phyloP scores from a whole-genome alignment of 2,329 filamentous ascomycete species.

The Escovopsis sp. region DNA sequence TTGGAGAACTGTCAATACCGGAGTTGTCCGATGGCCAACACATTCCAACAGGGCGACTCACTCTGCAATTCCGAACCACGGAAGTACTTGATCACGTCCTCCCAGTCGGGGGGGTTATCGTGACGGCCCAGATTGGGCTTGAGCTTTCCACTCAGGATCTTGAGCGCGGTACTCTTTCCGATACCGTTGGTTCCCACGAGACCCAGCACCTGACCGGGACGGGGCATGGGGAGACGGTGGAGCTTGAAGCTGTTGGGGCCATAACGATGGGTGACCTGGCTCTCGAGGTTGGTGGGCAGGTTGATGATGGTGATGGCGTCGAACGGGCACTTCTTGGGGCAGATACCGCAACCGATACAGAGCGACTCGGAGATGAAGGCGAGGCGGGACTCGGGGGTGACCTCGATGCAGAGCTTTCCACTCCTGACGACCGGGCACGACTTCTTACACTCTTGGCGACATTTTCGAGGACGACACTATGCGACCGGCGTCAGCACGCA shows the following conservation, averaged over 20 bases:
- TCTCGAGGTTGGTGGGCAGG: slow-evolving; percentile 96
- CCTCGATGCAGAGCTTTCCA: slow-evolving; percentile 96
- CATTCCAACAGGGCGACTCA: slow-evolving; percentile 28
- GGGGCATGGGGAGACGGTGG: slow-evolving; percentile 87
- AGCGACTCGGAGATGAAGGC: slow-evolving; percentile 95
- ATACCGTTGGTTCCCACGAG: slow-evolving; percentile 99
- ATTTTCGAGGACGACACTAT: slow-evolving; percentile 48
- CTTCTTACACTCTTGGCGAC: slow-evolving; percentile 97
- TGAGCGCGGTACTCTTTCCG: slow-evolving; percentile 98
- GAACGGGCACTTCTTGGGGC: slow-evolving; percentile 98
- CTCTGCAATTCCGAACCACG: slow-evolving; percentile 94
- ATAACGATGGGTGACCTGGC: slow-evolving; percentile 94
- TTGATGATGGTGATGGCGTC: slow-evolving; percentile 99
- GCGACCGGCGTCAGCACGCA: slow-evolving; percentile 12
- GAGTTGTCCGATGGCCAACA: too few species aligned
- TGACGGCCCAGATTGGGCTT: slow-evolving; percentile 94
- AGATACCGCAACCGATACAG: slow-evolving; percentile 98
- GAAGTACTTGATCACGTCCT: slow-evolving; percentile 97
- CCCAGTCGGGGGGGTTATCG: slow-evolving; percentile 97
- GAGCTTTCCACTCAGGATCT: slow-evolving; percentile 95
- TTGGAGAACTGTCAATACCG: slow-evolving; percentile 3
- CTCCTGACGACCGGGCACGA: slow-evolving; percentile 94
- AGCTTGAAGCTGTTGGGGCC: slow-evolving; percentile 99
- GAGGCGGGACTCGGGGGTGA: slow-evolving; percentile 73
- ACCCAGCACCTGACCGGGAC: slow-evolving; percentile 88